These are phyloP conservation scores for Mycogone perniciosa DNA, from an alignment of 2,329 filamentous ascomycete genomes.

Conservation along the genomic window DNA sequence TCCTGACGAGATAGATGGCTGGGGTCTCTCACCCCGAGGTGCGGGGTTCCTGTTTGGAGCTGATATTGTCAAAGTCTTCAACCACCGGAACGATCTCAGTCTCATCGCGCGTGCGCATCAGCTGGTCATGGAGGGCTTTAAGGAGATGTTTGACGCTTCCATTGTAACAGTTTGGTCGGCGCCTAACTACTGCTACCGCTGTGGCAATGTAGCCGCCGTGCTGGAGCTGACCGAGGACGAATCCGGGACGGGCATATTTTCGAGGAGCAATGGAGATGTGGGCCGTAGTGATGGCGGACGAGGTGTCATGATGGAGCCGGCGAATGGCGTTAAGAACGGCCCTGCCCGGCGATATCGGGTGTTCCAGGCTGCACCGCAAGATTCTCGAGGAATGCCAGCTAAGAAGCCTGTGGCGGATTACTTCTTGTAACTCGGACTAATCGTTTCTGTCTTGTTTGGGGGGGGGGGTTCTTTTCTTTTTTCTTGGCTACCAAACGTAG, in stretches of 20 bases:
- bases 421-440: constrained; percentile 56
- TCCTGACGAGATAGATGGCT: constrained; percentile 95
- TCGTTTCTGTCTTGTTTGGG: neutral
- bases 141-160: constrained; percentile 94
- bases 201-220: constrained; percentile 92
- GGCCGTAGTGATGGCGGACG: constrained; percentile 48
- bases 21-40: constrained; percentile 88
- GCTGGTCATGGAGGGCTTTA: constrained; percentile 98
- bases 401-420: constrained; percentile 98
- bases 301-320: constrained; percentile 43
- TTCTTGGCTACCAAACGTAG: neutral
- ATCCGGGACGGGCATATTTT: constrained; percentile 63
- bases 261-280: constrained; percentile 65
- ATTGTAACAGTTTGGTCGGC: constrained; percentile 99
- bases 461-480: neutral
- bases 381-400: constrained; percentile 93
- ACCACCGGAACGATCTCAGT: constrained; percentile 85
- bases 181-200: constrained; percentile 94
- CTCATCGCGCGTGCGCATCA: constrained; percentile 93
- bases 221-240: constrained; percentile 87
- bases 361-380: constrained; percentile 94
- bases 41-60: constrained; percentile 93
- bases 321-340: constrained; percentile 46
- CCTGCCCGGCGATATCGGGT: constrained; percentile 88
- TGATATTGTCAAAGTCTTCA: constrained; percentile 94